These are phyloP conservation scores for Ceratocystis papillata DNA, from an alignment of 2,329 filamentous ascomycete genomes.

Conservation along the genomic window DNA sequence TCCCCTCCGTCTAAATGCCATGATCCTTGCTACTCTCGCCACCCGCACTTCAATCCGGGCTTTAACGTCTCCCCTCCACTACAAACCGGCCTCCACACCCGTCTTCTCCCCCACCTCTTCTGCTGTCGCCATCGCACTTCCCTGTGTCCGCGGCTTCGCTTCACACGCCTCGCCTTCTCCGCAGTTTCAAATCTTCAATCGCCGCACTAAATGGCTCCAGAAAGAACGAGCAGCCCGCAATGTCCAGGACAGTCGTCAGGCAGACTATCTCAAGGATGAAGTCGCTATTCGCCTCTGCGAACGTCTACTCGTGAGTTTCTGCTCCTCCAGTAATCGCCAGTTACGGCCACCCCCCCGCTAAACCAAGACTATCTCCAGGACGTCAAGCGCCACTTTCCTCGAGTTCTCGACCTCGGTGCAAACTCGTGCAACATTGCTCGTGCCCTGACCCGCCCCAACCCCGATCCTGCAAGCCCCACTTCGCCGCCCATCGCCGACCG, in stretches of 20 bases:
- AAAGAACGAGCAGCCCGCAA: conserved; percentile 73
- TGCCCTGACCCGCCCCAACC: conserved; percentile 61
- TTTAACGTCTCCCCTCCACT: not conserved
- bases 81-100: not conserved
- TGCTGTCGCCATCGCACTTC: not conserved
- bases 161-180: conserved; percentile 22
- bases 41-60: not conserved
- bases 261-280: conserved; percentile 90
- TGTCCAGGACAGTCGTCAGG: conserved; percentile 59
- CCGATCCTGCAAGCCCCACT: conserved; percentile 47
- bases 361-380: conserved; percentile 45
- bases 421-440: conserved; percentile 92
- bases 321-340: not conserved
- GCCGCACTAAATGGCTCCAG: conserved; percentile 75
- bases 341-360: not conserved
- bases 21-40: conserved; percentile 1
- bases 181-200: conserved; percentile 81
- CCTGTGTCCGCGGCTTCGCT: conserved; percentile 12
- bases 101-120: not conserved
- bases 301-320: conserved; percentile 55
- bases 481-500: conserved; percentile 57
- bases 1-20: conserved; percentile 9
- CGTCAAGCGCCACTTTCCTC: conserved; percentile 77
- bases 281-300: conserved; percentile 77
- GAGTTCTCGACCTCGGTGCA: conserved; percentile 83